phyloP scores from a whole-genome alignment of 257 asterid species.

The Solanum pennellii region DNA sequence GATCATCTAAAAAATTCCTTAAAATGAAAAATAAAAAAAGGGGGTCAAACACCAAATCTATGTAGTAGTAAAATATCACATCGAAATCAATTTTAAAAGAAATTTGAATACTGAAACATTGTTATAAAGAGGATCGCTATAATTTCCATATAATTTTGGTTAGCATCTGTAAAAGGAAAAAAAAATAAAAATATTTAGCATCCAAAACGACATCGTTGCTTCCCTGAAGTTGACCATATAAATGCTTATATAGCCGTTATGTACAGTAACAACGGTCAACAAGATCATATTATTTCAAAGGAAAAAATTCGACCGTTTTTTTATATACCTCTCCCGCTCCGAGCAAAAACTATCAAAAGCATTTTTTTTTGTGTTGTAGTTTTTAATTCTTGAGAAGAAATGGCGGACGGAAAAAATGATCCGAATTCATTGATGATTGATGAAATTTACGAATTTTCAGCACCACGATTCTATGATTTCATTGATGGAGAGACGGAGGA shows the following conservation, averaged over 20 bases:
- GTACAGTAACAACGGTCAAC: neutral
- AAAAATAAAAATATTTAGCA: neutral
- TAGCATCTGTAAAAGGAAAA: neutral
- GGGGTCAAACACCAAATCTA: too few relatives aligned
- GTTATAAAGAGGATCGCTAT: neutral
- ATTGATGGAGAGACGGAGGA: constrained; percentile 48
- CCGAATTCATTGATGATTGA: constrained; percentile 33
- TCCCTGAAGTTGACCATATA: neutral
- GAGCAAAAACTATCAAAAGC: neutral
- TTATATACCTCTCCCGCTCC: neutral
- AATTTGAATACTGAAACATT: neutral
- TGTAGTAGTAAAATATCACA: neutral
- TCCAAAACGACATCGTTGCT: neutral
- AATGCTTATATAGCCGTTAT: neutral
- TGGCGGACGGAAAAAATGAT: constrained; percentile 44
- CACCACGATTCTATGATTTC: constrained; percentile 71
- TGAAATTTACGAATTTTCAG: constrained; percentile 65
- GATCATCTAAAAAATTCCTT: too few relatives aligned
- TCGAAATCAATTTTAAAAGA: accelerated
- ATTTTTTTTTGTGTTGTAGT: neutral
- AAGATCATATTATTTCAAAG: neutral
- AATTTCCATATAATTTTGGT: neutral
- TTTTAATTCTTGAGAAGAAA: neutral
- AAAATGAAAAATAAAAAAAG: too few relatives aligned
- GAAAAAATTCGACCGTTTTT: neutral